phyloP scores from a whole-genome alignment of 2,329 filamentous ascomycete genomes.

The Pseudonectria buxi region DNA sequence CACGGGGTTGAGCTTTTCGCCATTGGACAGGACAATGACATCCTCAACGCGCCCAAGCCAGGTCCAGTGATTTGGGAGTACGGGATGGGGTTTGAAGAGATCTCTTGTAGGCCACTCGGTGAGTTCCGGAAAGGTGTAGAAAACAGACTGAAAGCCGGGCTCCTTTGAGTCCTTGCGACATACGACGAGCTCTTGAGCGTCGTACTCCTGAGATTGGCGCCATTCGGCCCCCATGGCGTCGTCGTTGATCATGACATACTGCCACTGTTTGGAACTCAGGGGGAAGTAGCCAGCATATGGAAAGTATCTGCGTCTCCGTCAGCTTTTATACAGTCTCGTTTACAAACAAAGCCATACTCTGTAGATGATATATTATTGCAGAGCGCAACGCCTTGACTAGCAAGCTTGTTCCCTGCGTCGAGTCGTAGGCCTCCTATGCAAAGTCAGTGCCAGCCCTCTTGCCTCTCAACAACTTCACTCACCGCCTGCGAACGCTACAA shows the following conservation, averaged over 20 bases:
- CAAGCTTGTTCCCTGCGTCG: slow-evolving; percentile 32
- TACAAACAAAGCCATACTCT: slow-evolving; percentile 20
- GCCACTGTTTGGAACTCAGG: slow-evolving; percentile 29
- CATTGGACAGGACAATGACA: slow-evolving; percentile 43
- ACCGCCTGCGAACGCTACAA: slow-evolving; percentile 34
- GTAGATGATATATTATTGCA: slow-evolving; percentile 35
- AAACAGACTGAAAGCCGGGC: slow-evolving; percentile 27
- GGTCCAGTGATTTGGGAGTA: slow-evolving; percentile 26
- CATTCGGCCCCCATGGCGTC: slow-evolving; percentile 37
- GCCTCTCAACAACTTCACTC: not conserved
- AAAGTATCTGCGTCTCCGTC: slow-evolving; percentile 20
- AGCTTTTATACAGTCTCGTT: not conserved
- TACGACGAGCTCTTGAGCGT: slow-evolving; percentile 27
- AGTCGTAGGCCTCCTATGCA: slow-evolving; percentile 29
- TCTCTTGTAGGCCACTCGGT: slow-evolving; percentile 31
- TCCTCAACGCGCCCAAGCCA: slow-evolving; percentile 28
- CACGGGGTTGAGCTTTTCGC: slow-evolving; percentile 43
- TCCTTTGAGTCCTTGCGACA: slow-evolving; percentile 30
- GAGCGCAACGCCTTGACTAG: slow-evolving; percentile 27
- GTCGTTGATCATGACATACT: slow-evolving; percentile 36
- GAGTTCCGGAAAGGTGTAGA: slow-evolving; percentile 30
- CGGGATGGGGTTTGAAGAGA: slow-evolving; percentile 32
- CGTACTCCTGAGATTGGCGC: slow-evolving; percentile 15
- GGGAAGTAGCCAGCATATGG: slow-evolving; percentile 31
- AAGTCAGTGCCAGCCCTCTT: not conserved